Evolutionary conservation across 768 basidiomycete species (phyloP).

Genomic region (Mycena filopes): DNA sequence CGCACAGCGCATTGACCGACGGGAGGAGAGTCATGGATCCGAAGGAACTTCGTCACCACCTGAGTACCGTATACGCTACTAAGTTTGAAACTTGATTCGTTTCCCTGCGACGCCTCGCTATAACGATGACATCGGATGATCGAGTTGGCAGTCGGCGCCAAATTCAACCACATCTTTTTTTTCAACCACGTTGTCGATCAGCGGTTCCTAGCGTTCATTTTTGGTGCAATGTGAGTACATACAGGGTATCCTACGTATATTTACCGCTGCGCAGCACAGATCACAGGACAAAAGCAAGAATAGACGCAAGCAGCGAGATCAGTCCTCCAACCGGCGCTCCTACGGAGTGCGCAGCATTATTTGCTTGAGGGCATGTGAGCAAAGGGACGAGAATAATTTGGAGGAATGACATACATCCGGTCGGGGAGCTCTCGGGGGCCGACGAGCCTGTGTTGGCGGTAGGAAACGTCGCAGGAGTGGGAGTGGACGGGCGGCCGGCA

Average conservation of each 20-base stretch:
- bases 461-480: neutral
- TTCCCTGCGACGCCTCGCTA: no score
- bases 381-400: neutral
- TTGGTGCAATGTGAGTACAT: neutral
- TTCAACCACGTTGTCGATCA: neutral
- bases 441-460: neutral
- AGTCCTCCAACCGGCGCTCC: neutral
- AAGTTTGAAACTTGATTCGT: no score
- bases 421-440: neutral
- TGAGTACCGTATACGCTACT: conserved; percentile 10
- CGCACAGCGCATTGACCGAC: conserved; percentile 28
- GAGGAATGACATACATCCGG: conserved; percentile 4
- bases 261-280: neutral
- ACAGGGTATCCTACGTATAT: neutral
- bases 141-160: neutral
- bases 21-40: neutral
- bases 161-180: neutral
- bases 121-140: no score
- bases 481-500: neutral
- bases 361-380: conserved; percentile 1
- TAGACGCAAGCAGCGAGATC: neutral
- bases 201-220: neutral
- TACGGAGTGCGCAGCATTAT: neutral
- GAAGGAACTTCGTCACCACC: neutral
- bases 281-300: conserved; percentile 4